Evolutionary conservation across 768 basidiomycete genomes (phyloP).

Genomic region (Tylopilus balloui): DNA sequence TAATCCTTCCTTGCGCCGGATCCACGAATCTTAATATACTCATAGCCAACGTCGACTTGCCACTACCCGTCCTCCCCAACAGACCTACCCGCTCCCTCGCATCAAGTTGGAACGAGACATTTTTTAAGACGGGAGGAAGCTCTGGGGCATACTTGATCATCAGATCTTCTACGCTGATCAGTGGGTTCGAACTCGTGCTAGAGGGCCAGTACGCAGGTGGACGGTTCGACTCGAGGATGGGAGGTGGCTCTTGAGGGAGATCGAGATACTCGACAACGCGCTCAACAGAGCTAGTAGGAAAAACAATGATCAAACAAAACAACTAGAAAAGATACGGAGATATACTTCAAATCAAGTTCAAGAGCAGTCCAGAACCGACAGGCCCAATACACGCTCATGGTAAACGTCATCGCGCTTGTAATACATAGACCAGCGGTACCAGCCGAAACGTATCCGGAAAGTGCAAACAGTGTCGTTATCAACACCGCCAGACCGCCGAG

Average conservation of each 20-base stretch:
- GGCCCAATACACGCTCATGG: conserved; percentile 46
- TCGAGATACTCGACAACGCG: conserved; percentile 89
- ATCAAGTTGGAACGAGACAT: conserved; percentile 67
- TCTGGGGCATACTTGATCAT: conserved; percentile 82
- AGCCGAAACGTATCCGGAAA: conserved; percentile 54
- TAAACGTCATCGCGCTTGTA: conserved; percentile 66
- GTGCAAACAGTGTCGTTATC: conserved; percentile 70
- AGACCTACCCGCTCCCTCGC: conserved; percentile 74
- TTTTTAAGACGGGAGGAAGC: conserved; percentile 73
- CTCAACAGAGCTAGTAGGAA: conserved; percentile 66
- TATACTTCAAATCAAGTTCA: conserved; percentile 73
- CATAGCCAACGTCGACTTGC: conserved; percentile 84
- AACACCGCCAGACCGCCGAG: conserved; percentile 73
- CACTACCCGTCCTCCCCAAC: conserved; percentile 78
- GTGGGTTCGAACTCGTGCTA: conserved; percentile 48
- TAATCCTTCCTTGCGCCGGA: conserved; percentile 66
- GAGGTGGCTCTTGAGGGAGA: conserved; percentile 82
- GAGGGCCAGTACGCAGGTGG: conserved; percentile 95
- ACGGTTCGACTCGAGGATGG: conserved; percentile 65
- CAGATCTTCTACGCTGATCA: conserved; percentile 71
- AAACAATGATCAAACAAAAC: conserved; percentile 5
- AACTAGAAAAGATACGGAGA: conserved; percentile 6
- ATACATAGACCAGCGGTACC: conserved; percentile 72
- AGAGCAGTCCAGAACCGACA: conserved; percentile 52
- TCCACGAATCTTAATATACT: conserved; percentile 82